A percentile compares a stretch with the other conserved stretches of the same genome.
phyloP scores from a whole-genome alignment of 805 yeast species.

The Kodamaea kakaduensis region DNA sequence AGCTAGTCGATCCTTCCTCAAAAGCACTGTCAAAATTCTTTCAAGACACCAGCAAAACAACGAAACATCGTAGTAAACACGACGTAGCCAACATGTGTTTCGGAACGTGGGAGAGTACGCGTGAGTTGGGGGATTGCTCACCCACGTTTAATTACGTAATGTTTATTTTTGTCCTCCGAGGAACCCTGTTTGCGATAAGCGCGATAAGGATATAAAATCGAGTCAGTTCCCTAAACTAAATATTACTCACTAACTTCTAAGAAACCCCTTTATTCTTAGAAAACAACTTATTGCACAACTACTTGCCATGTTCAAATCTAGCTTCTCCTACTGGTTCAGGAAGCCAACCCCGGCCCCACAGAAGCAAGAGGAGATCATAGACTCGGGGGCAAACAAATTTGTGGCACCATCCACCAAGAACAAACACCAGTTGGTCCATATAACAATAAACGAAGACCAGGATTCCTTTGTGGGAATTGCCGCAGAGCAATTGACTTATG shows the following conservation, averaged over 20 bases:
- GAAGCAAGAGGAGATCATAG: slow-evolving; percentile 14
- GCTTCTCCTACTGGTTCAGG: slow-evolving; percentile 15
- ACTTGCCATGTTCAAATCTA: slow-evolving; percentile 13
- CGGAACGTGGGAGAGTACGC: no score
- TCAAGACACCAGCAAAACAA: no score
- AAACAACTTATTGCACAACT: slow-evolving; percentile 1
- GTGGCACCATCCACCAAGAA: slow-evolving; percentile 25
- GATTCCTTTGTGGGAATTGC: slow-evolving; percentile 37
- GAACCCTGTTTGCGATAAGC: no score
- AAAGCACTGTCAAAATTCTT: no score
- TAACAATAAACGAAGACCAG: slow-evolving; percentile 33
- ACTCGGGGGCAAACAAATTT: slow-evolving; percentile 22
- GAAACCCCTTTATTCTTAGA: no score
- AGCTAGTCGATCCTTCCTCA: no score
- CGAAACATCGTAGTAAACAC: no score
- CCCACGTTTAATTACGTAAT: slow-evolving; percentile 2
- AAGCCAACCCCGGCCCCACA: slow-evolving; percentile 8
- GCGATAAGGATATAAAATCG: slow-evolving; percentile 3
- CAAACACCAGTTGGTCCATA: slow-evolving; percentile 25
- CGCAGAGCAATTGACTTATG: slow-evolving; percentile 35
- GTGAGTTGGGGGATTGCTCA: no score
- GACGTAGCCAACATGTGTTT: no score
- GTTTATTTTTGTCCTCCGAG: not conserved
- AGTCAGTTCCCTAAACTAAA: not conserved
- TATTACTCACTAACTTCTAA: not conserved